Evolutionary conservation across 23 red algal genomes (phyloP).

Genomic region (Gracilaria domingensis): DNA sequence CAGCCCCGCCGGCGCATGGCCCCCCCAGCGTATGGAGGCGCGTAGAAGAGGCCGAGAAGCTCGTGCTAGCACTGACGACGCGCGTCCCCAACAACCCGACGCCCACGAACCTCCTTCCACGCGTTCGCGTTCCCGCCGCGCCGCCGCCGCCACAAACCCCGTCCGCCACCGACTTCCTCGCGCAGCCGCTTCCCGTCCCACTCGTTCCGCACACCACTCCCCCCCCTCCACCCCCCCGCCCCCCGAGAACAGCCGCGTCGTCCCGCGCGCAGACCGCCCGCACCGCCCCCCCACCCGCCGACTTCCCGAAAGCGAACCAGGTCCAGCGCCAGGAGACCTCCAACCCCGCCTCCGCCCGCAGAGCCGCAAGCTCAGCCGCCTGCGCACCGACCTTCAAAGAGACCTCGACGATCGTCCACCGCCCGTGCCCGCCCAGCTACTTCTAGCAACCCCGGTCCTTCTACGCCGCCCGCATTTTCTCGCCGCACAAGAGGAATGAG

Average conservation of each 20-base stretch:
- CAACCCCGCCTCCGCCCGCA: background rate
- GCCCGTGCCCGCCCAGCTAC: slow-evolving; percentile 14
- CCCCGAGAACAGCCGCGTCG: background rate
- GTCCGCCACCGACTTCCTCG: slow-evolving; percentile 9
- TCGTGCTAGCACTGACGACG: slow-evolving; percentile 56
- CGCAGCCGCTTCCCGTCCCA: slow-evolving; percentile 15
- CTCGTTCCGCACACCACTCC: background rate
- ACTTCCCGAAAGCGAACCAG: slow-evolving; percentile 28
- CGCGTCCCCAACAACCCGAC: slow-evolving; percentile 28
- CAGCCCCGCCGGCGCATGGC: slow-evolving; percentile 39
- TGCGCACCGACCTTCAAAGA: slow-evolving; percentile 4
- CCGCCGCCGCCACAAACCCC: background rate
- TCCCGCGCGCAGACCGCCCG: background rate
- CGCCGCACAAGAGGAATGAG: slow-evolving; percentile 47
- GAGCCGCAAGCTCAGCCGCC: background rate
- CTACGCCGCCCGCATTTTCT: slow-evolving; percentile 13
- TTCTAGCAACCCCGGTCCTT: slow-evolving; percentile 16
- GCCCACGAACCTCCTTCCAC: slow-evolving; percentile 37
- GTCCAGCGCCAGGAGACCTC: slow-evolving; percentile 9
- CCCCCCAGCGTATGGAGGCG: slow-evolving; percentile 54
- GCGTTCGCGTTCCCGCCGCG: slow-evolving; percentile 34
- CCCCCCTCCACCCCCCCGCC: background rate
- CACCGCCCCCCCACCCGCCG: background rate
- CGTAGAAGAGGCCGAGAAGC: slow-evolving; percentile 62
- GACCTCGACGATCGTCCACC: slow-evolving; percentile 25